Evolutionary conservation across 495 filamentous ascomycete genomes (phyloP), one percentile per base, ranked within the genome.

Genomic region (Hypoxylon subgilvum): DNA sequence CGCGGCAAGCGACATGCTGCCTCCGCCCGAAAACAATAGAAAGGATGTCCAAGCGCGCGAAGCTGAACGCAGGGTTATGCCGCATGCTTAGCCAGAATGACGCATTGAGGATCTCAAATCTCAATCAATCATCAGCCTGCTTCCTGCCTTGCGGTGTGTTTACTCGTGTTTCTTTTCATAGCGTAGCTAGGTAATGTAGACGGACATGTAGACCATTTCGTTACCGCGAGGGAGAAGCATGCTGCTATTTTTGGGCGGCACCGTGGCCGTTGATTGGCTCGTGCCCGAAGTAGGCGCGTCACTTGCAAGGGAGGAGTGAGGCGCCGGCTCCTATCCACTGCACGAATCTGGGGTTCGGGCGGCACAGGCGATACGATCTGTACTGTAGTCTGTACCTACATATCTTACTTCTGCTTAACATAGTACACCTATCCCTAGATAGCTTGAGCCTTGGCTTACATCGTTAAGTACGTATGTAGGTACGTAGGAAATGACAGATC

Each of bases 271-370:
- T 44, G 38, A 46, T 45, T 59, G 55, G 47, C 47, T 40, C 30
- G 0, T 0, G 17, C 38, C 46, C 23, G 48, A 14, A 39, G 51
- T 59, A 59, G 30, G 55, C 55, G 55, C 55, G 46, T n/a, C 30
- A 27, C 18, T 5, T 35, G 40, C 28, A 34, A 4, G 55, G 47
- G 39, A n/a, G n/a, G n/a, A n/a, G n/a, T n/a, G n/a, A n/a, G n/a
- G n/a, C n/a, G n/a, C 8, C 13, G 12, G 14, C 18, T 35, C 14
- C 13, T 8, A 39, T 21, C 6, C 2, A 19, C 25, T n/a, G 13
- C 3, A 8, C 12, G 21, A 46, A 52, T 59, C 55, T 34, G 55
- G 46, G 55, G 55, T 44, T 46, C 16, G 34, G 25, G 51, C 40
- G 39, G 14, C 31, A 45, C 30, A 16, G 36, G 19, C 3, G 31